Evolutionary conservation across 2,329 filamentous ascomycete species (phyloP).

Genomic region (Chalaropsis thielavioides): DNA sequence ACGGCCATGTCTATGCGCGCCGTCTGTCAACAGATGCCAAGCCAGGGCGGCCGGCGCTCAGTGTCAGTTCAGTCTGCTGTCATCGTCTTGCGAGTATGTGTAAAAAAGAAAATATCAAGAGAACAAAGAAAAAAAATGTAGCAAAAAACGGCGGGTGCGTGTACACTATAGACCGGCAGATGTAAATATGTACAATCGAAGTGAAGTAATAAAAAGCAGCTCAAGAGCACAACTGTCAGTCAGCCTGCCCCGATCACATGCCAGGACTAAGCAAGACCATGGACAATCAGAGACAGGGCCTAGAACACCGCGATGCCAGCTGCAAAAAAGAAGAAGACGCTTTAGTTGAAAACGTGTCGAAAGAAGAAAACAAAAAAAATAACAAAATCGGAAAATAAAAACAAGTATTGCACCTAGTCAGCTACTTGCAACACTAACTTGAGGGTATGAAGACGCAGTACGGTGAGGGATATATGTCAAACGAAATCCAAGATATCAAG

Average conservation of each 20-base stretch:
- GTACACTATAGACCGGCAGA: background rate
- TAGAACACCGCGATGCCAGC: background rate
- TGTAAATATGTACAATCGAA: conserved; percentile 10
- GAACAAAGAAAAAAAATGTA: conserved; percentile 9
- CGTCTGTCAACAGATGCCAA: background rate
- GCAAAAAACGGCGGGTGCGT: background rate
- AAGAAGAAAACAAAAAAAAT: background rate
- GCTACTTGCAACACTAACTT: background rate
- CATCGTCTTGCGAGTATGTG: background rate
- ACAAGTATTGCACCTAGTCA: background rate
- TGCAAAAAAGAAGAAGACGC: background rate
- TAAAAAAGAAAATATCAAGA: background rate
- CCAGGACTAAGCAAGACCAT: background rate
- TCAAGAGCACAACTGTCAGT: background rate
- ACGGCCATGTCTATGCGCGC: no score
- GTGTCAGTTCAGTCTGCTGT: background rate
- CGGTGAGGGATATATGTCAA: conserved; percentile 11
- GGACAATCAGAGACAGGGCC: background rate
- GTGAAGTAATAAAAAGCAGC: conserved; percentile 4
- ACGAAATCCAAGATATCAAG: conserved; percentile 6
- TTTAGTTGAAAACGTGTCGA: background rate
- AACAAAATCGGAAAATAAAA: background rate
- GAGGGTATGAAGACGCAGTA: conserved; percentile 7
- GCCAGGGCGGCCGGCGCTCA: no score
- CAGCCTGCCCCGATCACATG: background rate